Percentiles rank a stretch among this genome's conserved stretches.
phyloP scores from a whole-genome alignment of 2,329 filamentous ascomycete genomes.

The Iodosphaeria phyllophila region DNA sequence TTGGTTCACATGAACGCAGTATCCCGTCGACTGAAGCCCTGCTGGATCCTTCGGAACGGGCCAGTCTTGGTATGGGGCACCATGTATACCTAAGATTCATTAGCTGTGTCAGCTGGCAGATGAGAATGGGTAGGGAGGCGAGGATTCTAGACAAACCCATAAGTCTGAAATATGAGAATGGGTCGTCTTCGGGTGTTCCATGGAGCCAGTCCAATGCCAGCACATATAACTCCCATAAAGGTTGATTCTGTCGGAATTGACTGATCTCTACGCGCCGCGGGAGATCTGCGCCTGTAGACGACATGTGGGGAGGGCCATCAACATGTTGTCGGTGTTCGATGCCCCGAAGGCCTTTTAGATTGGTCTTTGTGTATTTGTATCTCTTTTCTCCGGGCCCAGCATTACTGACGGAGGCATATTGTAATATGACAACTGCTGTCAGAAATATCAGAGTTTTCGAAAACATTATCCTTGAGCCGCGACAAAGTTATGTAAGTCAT shows the following conservation, averaged over 20 bases:
- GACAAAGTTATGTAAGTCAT: no score
- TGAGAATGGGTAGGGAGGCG: neutral
- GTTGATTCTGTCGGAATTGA: conserved; percentile 39
- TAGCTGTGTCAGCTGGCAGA: neutral
- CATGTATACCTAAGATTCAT: conserved; percentile 49
- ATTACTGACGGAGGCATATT: no score
- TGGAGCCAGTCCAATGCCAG: conserved; percentile 58
- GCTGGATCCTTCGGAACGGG: conserved; percentile 27
- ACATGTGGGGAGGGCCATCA: no score
- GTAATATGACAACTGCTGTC: no score
- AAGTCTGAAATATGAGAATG: conserved; percentile 62
- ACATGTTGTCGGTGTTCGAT: no score
- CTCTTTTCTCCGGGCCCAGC: no score
- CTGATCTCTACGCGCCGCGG: conserved; percentile 56
- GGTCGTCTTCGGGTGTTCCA: conserved; percentile 38
- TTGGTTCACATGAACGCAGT: conserved; percentile 59
- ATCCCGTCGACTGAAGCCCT: conserved; percentile 41
- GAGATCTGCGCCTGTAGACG: no score
- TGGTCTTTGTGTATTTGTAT: no score
- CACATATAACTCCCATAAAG: conserved; percentile 61
- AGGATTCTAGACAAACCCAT: conserved; percentile 52
- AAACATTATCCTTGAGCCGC: no score
- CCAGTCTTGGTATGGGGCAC: conserved; percentile 44
- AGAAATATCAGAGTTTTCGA: no score
- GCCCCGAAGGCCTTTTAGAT: no score